These are phyloP conservation scores for Crucihimalaya himalaica DNA, from an alignment of 345 rosid species.

Conservation along the genomic window DNA sequence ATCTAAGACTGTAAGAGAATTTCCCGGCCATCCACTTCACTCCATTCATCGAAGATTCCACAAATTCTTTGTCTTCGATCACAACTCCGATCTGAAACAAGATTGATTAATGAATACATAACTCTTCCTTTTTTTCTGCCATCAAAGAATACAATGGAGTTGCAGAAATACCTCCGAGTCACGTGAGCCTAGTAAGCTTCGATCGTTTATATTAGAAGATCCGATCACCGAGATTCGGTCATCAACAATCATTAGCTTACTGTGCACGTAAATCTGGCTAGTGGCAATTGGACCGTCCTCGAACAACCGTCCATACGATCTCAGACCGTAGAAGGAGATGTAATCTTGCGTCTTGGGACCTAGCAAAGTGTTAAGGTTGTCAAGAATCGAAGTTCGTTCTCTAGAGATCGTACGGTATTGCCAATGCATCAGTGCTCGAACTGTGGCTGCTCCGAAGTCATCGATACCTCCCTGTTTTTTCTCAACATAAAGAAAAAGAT, in stretches of 20 bases:
- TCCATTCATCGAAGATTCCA: constrained; percentile 73
- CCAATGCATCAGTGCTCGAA: constrained; percentile 95
- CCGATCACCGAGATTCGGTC: constrained; percentile 70
- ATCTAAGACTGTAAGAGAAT: constrained; percentile 68
- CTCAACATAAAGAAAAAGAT: neutral
- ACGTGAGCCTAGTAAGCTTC: constrained; percentile 93
- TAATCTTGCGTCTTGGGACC: constrained; percentile 72
- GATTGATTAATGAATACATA: constrained; percentile 6
- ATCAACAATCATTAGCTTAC: constrained; percentile 87
- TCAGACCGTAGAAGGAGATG: constrained; percentile 83
- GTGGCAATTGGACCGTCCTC: constrained; percentile 73
- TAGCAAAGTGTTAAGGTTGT: constrained; percentile 54
- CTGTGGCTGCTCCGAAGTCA: constrained; percentile 93
- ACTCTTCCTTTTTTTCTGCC: neutral
- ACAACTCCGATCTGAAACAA: constrained; percentile 73
- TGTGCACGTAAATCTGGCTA: constrained; percentile 96
- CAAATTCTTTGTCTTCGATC: constrained; percentile 81
- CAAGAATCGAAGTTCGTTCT: constrained; percentile 70
- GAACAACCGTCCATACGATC: constrained; percentile 72
- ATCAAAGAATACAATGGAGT: neutral
- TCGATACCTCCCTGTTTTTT: constrained; percentile 74
- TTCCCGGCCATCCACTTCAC: constrained; percentile 87
- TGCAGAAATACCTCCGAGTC: constrained; percentile 76
- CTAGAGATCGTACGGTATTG: constrained; percentile 85
- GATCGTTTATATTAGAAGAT: constrained; percentile 85